phyloP scores from a whole-genome alignment of 225 moss, liverwort and hornwort genomes.

The Antitrichia curtipendula region DNA sequence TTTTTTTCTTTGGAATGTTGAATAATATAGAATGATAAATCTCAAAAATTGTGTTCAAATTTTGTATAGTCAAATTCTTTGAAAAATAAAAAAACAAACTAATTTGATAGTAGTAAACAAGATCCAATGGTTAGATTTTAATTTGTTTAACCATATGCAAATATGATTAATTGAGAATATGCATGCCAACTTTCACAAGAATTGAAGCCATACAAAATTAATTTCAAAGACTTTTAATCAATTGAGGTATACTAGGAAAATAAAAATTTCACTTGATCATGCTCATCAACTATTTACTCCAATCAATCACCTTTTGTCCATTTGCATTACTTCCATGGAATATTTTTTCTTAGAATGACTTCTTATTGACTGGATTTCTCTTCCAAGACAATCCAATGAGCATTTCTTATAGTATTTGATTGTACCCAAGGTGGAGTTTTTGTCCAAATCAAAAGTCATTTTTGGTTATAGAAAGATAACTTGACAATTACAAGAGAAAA shows the following conservation, averaged over 20 bases:
- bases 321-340: not conserved
- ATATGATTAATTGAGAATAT: too few relatives aligned
- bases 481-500: too few relatives aligned
- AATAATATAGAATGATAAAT: too few relatives aligned
- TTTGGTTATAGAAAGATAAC: not conserved
- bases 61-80: too few relatives aligned
- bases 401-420: not conserved
- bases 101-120: too few relatives aligned
- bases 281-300: not conserved
- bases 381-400: not conserved
- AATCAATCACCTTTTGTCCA: not conserved
- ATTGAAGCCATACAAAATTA: not conserved
- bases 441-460: not conserved
- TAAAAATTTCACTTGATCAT: not conserved
- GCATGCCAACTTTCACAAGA: not conserved
- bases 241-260: not conserved
- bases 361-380: too few relatives aligned
- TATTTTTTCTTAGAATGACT: not conserved
- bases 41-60: too few relatives aligned
- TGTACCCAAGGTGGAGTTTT: too few relatives aligned
- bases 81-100: too few relatives aligned
- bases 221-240: not conserved
- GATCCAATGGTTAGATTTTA: too few relatives aligned
- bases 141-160: too few relatives aligned
- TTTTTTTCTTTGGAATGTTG: too few relatives aligned